Base-by-base conservation (phyloP, 371 early-diverging fungal species). In the Saksenaea oblongispora region DNA sequence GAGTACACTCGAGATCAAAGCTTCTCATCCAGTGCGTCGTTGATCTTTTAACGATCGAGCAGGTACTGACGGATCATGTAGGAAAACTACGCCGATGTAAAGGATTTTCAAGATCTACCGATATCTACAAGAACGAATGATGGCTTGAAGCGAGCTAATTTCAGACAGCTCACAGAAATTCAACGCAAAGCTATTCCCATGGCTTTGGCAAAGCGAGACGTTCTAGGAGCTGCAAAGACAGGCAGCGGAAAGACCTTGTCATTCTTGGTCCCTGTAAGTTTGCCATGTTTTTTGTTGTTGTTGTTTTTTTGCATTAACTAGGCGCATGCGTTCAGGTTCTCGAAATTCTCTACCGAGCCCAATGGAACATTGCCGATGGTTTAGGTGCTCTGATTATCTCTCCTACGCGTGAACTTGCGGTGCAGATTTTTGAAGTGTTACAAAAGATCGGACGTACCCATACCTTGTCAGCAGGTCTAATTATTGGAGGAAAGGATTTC, bases 231-330 rank as follows among this genome's bases (percentile, higher is more conserved):
- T 1, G 99, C 99, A 22, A 96, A 97, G 65, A 99, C 99, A 0
- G 99, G 99, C n/a, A 95, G 95, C 35, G 99, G 99, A 41, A 99
- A 99, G 76, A 99, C 99, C 0, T 81, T 99, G 24, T 94, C 97
- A 3, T 99, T 98, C 75, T 70, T 99, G n/a, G 82, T 99, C 37
- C 99, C 98, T 53, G 92, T 95, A 87, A 67, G 84, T 67, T 2
- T 24, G 18, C 31, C 8, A 1, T 22, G 11, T 10, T 5, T 62
- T 18, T n/a, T n/a, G n/a, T n/a, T 15, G 14, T 41, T 59, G 26
- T 34, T 65, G 35, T 51, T 36, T 56, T 15, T 5, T 9, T 64
- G 39, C n/a, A 37, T 34, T 34, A 34, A 28, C 26, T 47, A 35
- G 56, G 28, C 18, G 1, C 65, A 24, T 53, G 59, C 59, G 14